Percentiles rank a stretch among this genome's conserved stretches.
phyloP scores from a whole-genome alignment of 208 protist species.

The Trypanosoma boissoni region DNA sequence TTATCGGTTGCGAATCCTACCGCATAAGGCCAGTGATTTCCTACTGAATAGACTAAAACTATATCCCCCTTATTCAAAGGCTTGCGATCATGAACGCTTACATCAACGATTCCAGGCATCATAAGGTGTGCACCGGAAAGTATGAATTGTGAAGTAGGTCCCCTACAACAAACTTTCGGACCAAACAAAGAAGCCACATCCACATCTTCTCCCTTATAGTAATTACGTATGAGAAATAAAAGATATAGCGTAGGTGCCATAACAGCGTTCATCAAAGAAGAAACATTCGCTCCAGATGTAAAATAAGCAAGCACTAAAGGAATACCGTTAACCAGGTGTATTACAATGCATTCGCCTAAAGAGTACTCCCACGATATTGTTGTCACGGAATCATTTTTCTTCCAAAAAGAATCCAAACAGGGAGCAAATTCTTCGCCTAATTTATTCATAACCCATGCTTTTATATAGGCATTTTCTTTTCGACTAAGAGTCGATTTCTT shows the following conservation, averaged over 20 bases:
- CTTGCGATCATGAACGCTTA: slow-evolving; percentile 7
- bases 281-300: slow-evolving; percentile 25
- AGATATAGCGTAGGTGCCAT: slow-evolving; percentile 69
- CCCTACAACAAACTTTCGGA: slow-evolving; percentile 35
- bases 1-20: slow-evolving; percentile 53
- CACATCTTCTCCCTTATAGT: slow-evolving; percentile 20
- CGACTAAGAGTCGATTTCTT: slow-evolving; percentile 41
- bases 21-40: slow-evolving; percentile 46
- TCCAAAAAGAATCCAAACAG: slow-evolving; percentile 45
- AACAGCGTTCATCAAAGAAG: slow-evolving; percentile 9
- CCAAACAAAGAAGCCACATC: slow-evolving; percentile 16
- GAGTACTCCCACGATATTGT: slow-evolving; percentile 44
- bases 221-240: slow-evolving; percentile 32
- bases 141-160: slow-evolving; percentile 60
- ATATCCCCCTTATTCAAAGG: slow-evolving; percentile 1
- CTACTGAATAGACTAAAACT: slow-evolving; percentile 40
- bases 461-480: slow-evolving; percentile 52
- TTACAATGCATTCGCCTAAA: slow-evolving; percentile 28
- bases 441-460: slow-evolving; percentile 24
- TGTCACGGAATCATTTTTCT: slow-evolving; percentile 44
- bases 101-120: slow-evolving; percentile 62
- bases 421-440: slow-evolving; percentile 40
- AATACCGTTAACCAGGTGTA: slow-evolving; percentile 55
- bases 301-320: slow-evolving; percentile 49
- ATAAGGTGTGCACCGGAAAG: slow-evolving; percentile 78